These are phyloP conservation scores for Colletotrichum phormii DNA, from an alignment of 2,329 filamentous ascomycete genomes.

Conservation along the genomic window DNA sequence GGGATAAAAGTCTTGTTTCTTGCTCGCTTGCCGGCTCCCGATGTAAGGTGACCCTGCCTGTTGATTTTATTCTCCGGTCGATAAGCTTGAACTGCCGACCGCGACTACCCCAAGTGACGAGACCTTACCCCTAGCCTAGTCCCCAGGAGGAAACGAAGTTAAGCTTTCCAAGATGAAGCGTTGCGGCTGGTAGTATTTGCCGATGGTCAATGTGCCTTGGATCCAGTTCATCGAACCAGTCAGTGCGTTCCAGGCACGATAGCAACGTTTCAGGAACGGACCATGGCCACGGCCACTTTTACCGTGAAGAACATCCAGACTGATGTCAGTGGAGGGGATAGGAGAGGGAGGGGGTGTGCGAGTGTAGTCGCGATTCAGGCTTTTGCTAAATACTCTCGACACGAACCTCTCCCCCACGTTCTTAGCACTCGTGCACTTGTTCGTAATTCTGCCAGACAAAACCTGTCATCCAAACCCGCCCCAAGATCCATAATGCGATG, in stretches of 20 bases:
- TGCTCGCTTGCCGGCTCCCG: not conserved
- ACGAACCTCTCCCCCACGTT: not conserved
- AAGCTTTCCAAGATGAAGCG: constrained; percentile 9
- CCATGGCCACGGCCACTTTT: not conserved
- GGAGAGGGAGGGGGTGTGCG: not conserved
- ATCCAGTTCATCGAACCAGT: constrained; percentile 14
- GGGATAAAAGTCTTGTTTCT: not conserved
- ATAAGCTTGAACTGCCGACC: constrained; percentile 4
- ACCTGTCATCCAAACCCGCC: not conserved
- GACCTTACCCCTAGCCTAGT: not conserved
- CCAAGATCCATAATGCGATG: constrained; percentile 20
- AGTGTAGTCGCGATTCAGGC: not conserved
- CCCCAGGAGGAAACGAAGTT: not conserved
- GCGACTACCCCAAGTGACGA: not conserved
- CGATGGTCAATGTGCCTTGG: constrained; percentile 6
- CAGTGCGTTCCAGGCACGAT: constrained; percentile 6
- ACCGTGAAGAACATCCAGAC: not conserved
- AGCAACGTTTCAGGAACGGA: constrained; percentile 17
- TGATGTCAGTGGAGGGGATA: not conserved
- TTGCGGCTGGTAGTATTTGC: not conserved
- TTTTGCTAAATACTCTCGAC: not conserved
- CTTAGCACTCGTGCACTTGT: fast-evolving
- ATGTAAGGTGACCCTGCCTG: not conserved
- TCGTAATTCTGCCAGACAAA: not conserved
- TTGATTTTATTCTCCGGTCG: not conserved